phyloP scores from a whole-genome alignment of 768 basidiomycete genomes.

The Sporobolomyces phaffii region DNA sequence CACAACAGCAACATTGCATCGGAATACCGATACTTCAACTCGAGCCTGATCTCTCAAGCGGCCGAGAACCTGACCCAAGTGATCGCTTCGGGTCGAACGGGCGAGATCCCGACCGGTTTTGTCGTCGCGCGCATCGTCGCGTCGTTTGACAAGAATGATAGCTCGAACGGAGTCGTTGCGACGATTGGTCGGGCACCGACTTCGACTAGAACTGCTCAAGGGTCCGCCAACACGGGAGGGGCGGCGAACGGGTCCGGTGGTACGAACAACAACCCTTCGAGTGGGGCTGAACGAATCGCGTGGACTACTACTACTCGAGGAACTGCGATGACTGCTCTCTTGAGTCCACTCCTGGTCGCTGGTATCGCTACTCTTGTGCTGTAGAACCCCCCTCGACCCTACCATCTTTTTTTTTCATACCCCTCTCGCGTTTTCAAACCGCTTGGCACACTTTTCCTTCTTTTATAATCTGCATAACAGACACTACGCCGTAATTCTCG shows the following conservation, averaged over 20 bases:
- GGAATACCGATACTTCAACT: conserved; percentile 16
- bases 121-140: conserved; percentile 9
- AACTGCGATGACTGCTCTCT: background rate
- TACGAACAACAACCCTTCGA: background rate
- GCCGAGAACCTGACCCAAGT: background rate
- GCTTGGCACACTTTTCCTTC: too few relatives aligned
- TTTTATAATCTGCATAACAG: too few relatives aligned
- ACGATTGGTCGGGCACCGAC: conserved; percentile 20
- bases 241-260: too few relatives aligned
- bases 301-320: too few relatives aligned
- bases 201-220: background rate
- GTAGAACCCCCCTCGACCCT: too few relatives aligned
- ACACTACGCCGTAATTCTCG: too few relatives aligned
- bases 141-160: background rate
- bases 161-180: conserved; percentile 17
- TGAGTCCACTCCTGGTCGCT: background rate
- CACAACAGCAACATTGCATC: conserved; percentile 5
- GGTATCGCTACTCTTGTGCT: background rate
- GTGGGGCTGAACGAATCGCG: background rate
- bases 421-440: too few relatives aligned
- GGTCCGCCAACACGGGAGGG: background rate
- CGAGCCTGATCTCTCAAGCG: background rate
- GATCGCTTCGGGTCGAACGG: background rate
- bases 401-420: too few relatives aligned
- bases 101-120: background rate